Percentiles rank a stretch among this genome's conserved stretches.
These are phyloP conservation scores for Fusarium longipes DNA, from an alignment of 2,329 filamentous ascomycete genomes.

Conservation along the genomic window DNA sequence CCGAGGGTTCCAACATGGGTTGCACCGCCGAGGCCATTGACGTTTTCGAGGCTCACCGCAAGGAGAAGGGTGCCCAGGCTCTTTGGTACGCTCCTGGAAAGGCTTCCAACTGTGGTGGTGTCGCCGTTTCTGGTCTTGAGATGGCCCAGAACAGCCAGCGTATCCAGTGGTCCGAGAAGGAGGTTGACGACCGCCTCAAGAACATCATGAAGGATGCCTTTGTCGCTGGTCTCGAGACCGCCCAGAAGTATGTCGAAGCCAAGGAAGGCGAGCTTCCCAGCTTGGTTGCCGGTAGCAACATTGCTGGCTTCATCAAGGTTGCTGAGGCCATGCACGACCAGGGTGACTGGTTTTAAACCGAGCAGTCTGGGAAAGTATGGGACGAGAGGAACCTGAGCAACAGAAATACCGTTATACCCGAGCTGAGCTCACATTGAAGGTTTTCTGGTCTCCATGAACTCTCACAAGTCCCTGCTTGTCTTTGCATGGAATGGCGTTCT, in stretches of 20 bases:
- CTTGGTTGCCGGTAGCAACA: slow-evolving; percentile 93
- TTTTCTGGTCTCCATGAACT: slow-evolving; percentile 17
- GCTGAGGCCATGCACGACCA: slow-evolving; percentile 94
- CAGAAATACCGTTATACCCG: slow-evolving; percentile 37
- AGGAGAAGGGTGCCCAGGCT: slow-evolving; percentile 72
- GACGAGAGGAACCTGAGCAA: slow-evolving; percentile 17
- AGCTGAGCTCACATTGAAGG: slow-evolving; percentile 42
- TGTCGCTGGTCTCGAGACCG: slow-evolving; percentile 86
- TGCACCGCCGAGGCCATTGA: slow-evolving; percentile 97
- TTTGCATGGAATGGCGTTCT: slow-evolving; percentile 33
- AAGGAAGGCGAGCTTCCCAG: slow-evolving; percentile 87
- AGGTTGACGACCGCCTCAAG: slow-evolving; percentile 93
- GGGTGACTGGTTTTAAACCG: slow-evolving; percentile 82
- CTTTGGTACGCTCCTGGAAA: slow-evolving; percentile 98
- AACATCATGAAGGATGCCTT: slow-evolving; percentile 96
- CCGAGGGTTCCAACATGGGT: slow-evolving; percentile 99
- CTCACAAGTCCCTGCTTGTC: slow-evolving; percentile 12
- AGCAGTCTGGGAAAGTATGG: slow-evolving; percentile 1
- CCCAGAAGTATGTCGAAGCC: slow-evolving; percentile 85
- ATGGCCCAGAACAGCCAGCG: slow-evolving; percentile 98
- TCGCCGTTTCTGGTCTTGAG: slow-evolving; percentile 96
- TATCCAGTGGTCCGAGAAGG: slow-evolving; percentile 85
- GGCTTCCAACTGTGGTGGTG: slow-evolving; percentile 97
- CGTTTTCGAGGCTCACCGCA: slow-evolving; percentile 84
- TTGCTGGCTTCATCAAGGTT: slow-evolving; percentile 98